Conservation (phyloP, 441 rosid genomes). For the Euphorbia schlechtendalii region DNA sequence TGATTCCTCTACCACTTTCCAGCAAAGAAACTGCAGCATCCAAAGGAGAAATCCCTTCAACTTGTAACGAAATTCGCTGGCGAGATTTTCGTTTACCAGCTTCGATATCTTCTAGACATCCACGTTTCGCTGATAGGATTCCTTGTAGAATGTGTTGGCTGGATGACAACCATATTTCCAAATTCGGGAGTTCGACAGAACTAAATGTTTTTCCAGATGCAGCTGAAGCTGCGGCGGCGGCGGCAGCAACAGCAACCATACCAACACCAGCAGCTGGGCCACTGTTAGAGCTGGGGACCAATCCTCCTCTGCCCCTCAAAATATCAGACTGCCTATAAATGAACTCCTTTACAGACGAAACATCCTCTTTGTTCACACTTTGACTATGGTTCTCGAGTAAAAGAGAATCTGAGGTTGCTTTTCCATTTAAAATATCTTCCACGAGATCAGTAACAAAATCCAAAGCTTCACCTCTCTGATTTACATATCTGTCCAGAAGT, state of each 20-base stretch:
- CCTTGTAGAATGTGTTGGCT: conserved; percentile 52
- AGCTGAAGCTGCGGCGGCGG: conserved; percentile 74
- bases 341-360: conserved; percentile 61
- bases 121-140: conserved; percentile 51
- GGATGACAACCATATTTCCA: conserved; percentile 61
- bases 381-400: conserved; percentile 63
- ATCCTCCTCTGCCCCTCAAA: conserved; percentile 76
- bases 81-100: conserved; percentile 46
- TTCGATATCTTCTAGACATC: conserved; percentile 43
- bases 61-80: conserved; percentile 42
- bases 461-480: conserved; percentile 54
- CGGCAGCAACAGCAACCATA: conserved; percentile 84
- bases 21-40: conserved; percentile 56
- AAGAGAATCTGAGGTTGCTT: conserved; percentile 62
- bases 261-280: conserved; percentile 63
- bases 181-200: conserved; percentile 58
- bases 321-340: conserved; percentile 62
- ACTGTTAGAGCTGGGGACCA: conserved; percentile 35
- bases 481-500: conserved; percentile 44
- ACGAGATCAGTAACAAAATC: conserved; percentile 59
- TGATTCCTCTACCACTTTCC: conserved; percentile 65
- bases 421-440: conserved; percentile 71
- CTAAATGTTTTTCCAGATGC: conserved; percentile 49
- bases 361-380: conserved; percentile 54
- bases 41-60: conserved; percentile 40